Evolutionary conservation across 2,329 filamentous ascomycete species (phyloP).

Genomic region (Colletotrichum brevisporum): DNA sequence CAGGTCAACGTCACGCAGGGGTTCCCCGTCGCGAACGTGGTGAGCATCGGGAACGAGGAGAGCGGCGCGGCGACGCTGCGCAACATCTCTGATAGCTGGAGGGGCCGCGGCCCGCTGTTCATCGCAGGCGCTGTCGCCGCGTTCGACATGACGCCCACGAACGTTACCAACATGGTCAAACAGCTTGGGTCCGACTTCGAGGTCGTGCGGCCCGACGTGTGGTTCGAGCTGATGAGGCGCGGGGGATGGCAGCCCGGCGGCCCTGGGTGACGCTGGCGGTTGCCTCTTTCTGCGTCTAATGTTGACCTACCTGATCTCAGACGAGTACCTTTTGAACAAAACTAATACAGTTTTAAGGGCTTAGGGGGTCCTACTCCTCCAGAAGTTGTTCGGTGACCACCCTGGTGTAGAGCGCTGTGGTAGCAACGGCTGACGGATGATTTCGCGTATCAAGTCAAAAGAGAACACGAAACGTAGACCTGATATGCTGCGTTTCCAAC

Average conservation of each 20-base stretch:
- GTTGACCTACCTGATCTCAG: too few relatives aligned
- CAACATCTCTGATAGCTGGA: slow-evolving; percentile 16
- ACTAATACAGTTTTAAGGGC: too few relatives aligned
- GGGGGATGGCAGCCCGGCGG: neutral
- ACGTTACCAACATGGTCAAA: slow-evolving; percentile 18
- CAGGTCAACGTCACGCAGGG: slow-evolving; percentile 6
- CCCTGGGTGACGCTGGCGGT: neutral
- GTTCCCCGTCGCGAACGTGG: slow-evolving; percentile 19
- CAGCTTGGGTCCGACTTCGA: slow-evolving; percentile 16
- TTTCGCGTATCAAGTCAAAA: too few relatives aligned
- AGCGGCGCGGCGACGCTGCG: slow-evolving; percentile 18
- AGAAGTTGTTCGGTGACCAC: too few relatives aligned
- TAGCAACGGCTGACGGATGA: too few relatives aligned
- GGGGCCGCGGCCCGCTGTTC: slow-evolving; percentile 16
- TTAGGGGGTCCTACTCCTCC: too few relatives aligned
- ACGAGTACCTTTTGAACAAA: too few relatives aligned
- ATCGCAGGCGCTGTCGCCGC: slow-evolving; percentile 16
- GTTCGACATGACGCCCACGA: slow-evolving; percentile 22
- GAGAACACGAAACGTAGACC: too few relatives aligned
- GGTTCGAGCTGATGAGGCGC: slow-evolving; percentile 25
- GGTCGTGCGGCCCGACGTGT: slow-evolving; percentile 15
- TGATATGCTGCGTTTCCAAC: too few relatives aligned
- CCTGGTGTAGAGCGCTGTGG: too few relatives aligned
- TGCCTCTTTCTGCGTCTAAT: too few relatives aligned
- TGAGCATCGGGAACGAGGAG: slow-evolving; percentile 18